Conservation (phyloP, 1,284 basidiomycete genomes). For the Ganoderma lingzhi region DNA sequence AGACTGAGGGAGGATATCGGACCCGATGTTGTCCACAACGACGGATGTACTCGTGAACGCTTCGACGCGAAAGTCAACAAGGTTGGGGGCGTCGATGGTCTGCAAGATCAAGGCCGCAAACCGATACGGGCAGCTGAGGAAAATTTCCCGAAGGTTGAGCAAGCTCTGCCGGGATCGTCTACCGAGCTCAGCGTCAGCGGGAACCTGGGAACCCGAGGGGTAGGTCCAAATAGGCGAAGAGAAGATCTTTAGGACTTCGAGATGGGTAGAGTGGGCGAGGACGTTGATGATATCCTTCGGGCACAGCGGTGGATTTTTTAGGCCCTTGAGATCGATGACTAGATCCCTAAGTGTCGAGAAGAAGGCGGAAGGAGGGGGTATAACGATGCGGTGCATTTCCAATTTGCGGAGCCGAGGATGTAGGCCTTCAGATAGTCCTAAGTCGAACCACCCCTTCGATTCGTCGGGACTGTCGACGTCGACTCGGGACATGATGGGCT, state of each 20-base stretch:
- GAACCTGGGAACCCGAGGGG: neutral
- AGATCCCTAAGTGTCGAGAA: neutral
- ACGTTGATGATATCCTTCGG: neutral
- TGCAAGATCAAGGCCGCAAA: neutral
- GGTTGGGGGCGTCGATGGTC: neutral
- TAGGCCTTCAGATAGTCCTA: neutral
- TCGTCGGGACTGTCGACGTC: neutral
- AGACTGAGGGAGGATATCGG: neutral
- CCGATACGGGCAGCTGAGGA: neutral
- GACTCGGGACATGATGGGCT: neutral
- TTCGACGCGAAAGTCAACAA: neutral
- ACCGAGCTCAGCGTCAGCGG: neutral
- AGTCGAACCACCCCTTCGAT: neutral
- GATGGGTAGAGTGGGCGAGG: neutral
- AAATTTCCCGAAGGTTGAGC: neutral
- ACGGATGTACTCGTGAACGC: neutral
- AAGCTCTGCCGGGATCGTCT: neutral
- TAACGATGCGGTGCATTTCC: neutral
- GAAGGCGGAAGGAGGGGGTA: neutral
- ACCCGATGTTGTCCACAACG: neutral
- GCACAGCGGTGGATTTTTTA: neutral
- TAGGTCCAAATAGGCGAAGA: neutral
- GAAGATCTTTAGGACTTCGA: neutral
- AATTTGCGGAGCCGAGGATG: neutral
- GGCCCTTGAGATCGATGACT: neutral